phyloP scores from a whole-genome alignment of 805 yeast genomes.

The Hagleromyces aurorensis region DNA sequence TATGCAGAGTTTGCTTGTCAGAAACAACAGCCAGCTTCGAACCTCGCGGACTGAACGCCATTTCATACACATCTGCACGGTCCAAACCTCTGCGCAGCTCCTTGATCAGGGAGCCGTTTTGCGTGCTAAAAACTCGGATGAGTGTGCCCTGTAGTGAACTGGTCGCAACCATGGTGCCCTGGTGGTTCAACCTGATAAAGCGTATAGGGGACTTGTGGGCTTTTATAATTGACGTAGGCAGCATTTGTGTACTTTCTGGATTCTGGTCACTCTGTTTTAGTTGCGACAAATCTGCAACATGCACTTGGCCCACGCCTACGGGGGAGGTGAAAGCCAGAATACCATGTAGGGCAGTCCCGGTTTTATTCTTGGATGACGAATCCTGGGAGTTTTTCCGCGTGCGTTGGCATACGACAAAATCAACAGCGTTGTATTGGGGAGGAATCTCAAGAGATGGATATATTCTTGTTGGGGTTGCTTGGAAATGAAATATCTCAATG shows the following conservation, averaged over 20 bases:
- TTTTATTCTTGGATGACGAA: background rate
- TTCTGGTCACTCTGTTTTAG: conserved; percentile 13
- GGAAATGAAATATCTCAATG: conserved; percentile 71
- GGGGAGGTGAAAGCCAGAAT: conserved; percentile 21
- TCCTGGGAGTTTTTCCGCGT: conserved; percentile 8
- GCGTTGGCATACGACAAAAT: conserved; percentile 19
- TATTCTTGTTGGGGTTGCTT: conserved; percentile 65
- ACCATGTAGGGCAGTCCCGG: conserved; percentile 10
- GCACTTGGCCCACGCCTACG: conserved; percentile 25
- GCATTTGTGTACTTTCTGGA: conserved; percentile 11
- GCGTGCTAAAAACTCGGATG: conserved; percentile 67
- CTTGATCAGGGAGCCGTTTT: conserved; percentile 52
- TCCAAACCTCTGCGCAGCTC: conserved; percentile 91
- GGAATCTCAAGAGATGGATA: conserved; percentile 18
- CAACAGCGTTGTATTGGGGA: conserved; percentile 17
- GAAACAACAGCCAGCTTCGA: conserved; percentile 74
- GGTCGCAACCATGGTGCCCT: conserved; percentile 78
- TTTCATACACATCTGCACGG: conserved; percentile 69
- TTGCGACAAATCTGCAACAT: conserved; percentile 21
- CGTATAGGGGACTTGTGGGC: conserved; percentile 81
- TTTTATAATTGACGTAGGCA: conserved; percentile 46
- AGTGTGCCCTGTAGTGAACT: conserved; percentile 89
- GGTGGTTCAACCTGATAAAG: conserved; percentile 56
- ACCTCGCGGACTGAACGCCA: conserved; percentile 77
- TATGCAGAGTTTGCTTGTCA: conserved; percentile 84